Evolutionary conservation across 148 eudicot genomes (phyloP), one percentile per base, ranked within the genome.

Genomic region (Mesembryanthemum crystallinum): DNA sequence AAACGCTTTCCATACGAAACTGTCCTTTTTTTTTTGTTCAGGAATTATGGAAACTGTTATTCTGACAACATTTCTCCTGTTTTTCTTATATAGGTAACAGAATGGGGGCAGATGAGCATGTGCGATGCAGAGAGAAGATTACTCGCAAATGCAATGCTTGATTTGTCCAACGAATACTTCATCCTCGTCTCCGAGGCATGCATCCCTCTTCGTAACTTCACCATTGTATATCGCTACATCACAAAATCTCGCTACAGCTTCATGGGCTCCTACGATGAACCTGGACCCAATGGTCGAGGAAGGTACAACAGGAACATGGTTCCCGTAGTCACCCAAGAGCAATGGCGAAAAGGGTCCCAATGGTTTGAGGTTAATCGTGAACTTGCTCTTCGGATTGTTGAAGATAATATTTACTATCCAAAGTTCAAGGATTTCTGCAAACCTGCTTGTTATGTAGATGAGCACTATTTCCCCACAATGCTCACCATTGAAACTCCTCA

Each of bases 381-480:
- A 67, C 79, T 86, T 15, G 89, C 87, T 23, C 32, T 82, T 28
- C 64, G 64, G 58, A 78, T 86, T 30, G 81, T 84, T 25, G 72
- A 72, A 73, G 89, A 86, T 57, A 54, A n/a, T 13, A 42, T 18
- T 12, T 86, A 78, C 75, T 82, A 84, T 62, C 83, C 87, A 1
- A 84, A 84, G 77, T 86, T 86, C 69, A 79, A 78, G 71, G 66
- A 66, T 28, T 84, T 79, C 49, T 86, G 89, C 67, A 77, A 35
- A 74, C 87, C 87, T 43, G 85, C 80, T 17, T 86, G 89, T 69
- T 86, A 86, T 37, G 87, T 82, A 49, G 89, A 86, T 47, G 89
- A 86, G 73, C 89, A 86, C 30, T 86, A 86, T 74, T 86, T 86
- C 32, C 89, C 89, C 0, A 86, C 89, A 23, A 86, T 84, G 89